A percentile compares a stretch with the other conserved stretches of the same genome.
Evolutionary conservation across 495 filamentous ascomycete genomes (phyloP).

Genomic region (Bryoglossum gracile): DNA sequence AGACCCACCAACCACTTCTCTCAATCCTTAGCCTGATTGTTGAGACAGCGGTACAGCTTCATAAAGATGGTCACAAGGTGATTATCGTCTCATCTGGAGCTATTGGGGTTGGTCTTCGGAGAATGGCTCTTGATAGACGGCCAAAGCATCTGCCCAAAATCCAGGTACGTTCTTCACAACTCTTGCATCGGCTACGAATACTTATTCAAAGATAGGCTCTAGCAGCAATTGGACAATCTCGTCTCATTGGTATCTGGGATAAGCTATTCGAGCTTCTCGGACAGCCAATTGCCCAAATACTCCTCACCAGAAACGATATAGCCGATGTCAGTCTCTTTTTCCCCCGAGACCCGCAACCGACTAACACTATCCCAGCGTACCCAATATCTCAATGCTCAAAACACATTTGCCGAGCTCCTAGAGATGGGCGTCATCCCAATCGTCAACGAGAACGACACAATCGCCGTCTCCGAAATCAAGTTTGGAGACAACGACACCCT

Average conservation of each 20-base stretch:
- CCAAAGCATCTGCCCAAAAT: conserved; percentile 82
- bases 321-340: conserved; percentile 59
- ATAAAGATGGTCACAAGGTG: conserved; percentile 86
- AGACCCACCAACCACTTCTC: conserved; percentile 91
- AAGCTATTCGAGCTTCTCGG: conserved; percentile 77
- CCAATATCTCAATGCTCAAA: conserved; percentile 93
- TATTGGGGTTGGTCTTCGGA: conserved; percentile 82
- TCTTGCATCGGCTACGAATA: neutral
- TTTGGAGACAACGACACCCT: conserved; percentile 98
- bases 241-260: conserved; percentile 94
- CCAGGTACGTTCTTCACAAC: conserved; percentile 45
- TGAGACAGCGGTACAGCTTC: conserved; percentile 78
- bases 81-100: conserved; percentile 95
- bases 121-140: conserved; percentile 83
- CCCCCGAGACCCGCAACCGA: neutral
- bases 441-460: conserved; percentile 97
- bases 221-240: conserved; percentile 92
- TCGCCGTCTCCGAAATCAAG: conserved; percentile 97
- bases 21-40: conserved; percentile 86
- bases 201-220: conserved; percentile 54
- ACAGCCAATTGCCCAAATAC: conserved; percentile 88
- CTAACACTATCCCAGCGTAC: conserved; percentile 51
- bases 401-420: conserved; percentile 81
- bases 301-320: conserved; percentile 95
- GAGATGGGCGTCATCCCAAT: conserved; percentile 97